phyloP scores from a whole-genome alignment of 352 stramenopile species.

The Phytophthora tentaculata region DNA sequence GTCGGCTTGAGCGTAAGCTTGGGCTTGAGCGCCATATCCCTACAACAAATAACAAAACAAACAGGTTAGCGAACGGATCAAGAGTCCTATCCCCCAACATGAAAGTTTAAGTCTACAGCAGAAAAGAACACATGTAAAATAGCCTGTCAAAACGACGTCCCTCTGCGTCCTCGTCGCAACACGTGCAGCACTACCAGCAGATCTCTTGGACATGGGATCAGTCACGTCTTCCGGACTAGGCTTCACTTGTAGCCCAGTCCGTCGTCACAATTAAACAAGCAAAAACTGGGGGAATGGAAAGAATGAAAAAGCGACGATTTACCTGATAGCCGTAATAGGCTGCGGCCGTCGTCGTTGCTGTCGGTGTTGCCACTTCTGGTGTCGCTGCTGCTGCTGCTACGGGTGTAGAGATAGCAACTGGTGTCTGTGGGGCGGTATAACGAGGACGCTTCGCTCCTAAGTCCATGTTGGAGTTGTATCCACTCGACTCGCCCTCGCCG shows the following conservation, averaged over 20 bases:
- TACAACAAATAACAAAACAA: constrained; percentile 33
- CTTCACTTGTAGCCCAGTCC: constrained; percentile 21
- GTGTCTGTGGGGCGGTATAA: constrained; percentile 41
- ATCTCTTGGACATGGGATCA: constrained; percentile 34
- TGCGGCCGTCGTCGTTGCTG: constrained; percentile 31
- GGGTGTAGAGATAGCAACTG: constrained; percentile 17
- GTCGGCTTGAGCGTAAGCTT: constrained; percentile 55
- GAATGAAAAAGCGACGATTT: constrained; percentile 44
- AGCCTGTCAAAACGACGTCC: constrained; percentile 29
- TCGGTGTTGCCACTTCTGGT: constrained; percentile 28
- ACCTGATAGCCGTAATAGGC: constrained; percentile 86
- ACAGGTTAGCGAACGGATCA: constrained; percentile 25
- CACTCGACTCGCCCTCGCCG: constrained; percentile 21
- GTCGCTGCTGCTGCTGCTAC: constrained; percentile 20
- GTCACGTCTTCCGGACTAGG: constrained; percentile 28
- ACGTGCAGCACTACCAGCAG: constrained; percentile 33
- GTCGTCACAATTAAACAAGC: constrained; percentile 40
- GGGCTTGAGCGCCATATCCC: constrained; percentile 59
- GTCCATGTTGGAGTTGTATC: constrained; percentile 44
- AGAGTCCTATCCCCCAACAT: constrained; percentile 16
- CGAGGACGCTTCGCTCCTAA: constrained; percentile 61
- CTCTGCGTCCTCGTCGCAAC: constrained; percentile 36
- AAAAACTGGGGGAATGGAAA: constrained; percentile 20
- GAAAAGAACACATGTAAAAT: constrained; percentile 37
- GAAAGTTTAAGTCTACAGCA: constrained; percentile 20